Base-by-base conservation (phyloP, 192 early-diverging fungal species). In the Linnemannia elongata region DNA sequence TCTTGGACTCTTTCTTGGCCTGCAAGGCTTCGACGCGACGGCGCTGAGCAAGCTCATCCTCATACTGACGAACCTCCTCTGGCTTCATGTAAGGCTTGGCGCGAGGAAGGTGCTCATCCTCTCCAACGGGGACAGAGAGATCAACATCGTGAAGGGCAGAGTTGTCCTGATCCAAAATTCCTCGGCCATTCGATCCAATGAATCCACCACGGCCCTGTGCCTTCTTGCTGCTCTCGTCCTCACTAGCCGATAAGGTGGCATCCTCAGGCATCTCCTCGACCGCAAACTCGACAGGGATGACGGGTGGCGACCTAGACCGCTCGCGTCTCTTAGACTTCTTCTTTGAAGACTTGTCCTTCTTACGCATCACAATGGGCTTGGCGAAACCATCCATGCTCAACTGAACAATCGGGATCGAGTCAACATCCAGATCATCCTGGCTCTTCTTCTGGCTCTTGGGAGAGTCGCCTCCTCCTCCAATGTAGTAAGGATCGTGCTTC, bases 401-500 rank as follows among this genome's bases (percentile, higher is more conserved):
- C 41, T 93, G 88, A 5, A 98, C 94, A 68, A 98, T 94, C 6
- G 96, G 96, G 74, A 98, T 97, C 18, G 91, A 91, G 77, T 98
- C 94, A 1, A 97, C 95, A 76, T 95, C 94, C 74, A 92, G 89
- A 81, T 95, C 92, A 33, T 93, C 92, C 12, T 82, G 83, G 44
- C 80, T 42, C 57, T 87, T 54, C 36, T 89, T 89, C 30, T 79
- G 49, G 44, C 77, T 87, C 69, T 90, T 90, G 6, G 81, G 47
- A 38, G 87, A 79, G 22, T 54, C 75, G 24, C 90, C 87, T 9
- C 60, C 30, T 42, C 88, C 87, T 49, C 91, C 90, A 74, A 94
- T 95, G 74, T 97, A 95, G 79, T 92, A 95, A 38, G 92, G 93
- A 82, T 95, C 94, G 75, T 91, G 89, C 63, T 91, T 90, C 24